These are phyloP conservation scores for Cadophora malorum DNA, from an alignment of 2,329 filamentous ascomycete genomes.

Conservation along the genomic window DNA sequence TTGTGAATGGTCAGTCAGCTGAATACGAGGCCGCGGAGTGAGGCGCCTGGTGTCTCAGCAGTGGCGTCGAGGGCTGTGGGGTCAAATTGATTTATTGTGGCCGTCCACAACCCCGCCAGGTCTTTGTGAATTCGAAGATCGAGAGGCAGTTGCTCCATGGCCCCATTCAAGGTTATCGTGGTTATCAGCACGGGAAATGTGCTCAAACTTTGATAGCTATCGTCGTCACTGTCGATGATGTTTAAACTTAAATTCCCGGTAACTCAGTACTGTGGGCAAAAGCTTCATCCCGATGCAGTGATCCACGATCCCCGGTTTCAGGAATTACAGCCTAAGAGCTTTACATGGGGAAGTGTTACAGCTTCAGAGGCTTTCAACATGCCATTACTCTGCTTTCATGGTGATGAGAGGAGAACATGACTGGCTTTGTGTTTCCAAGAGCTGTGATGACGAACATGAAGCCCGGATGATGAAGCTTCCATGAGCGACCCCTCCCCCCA, in stretches of 20 bases:
- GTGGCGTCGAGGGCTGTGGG: slow-evolving; percentile 19
- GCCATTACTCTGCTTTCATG: not conserved
- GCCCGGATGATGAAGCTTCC: slow-evolving; percentile 7
- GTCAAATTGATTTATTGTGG: slow-evolving; percentile 1
- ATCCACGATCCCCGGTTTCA: slow-evolving; percentile 22
- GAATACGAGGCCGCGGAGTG: slow-evolving; percentile 29
- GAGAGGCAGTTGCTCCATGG: not conserved
- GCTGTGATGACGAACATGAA: slow-evolving; percentile 10
- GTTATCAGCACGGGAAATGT: not conserved
- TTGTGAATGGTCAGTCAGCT: slow-evolving; percentile 11
- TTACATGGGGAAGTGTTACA: slow-evolving; percentile 21
- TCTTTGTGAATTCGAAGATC: slow-evolving; percentile 3
- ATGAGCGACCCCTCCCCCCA: not conserved
- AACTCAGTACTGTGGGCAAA: not conserved
- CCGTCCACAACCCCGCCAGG: slow-evolving; percentile 1
- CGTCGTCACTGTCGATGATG: slow-evolving; percentile 8
- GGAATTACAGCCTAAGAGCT: slow-evolving; percentile 21
- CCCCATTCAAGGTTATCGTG: not conserved
- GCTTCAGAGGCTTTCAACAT: slow-evolving; percentile 15
- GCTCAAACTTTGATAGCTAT: not conserved
- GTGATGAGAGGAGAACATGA: not conserved
- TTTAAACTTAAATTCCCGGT: slow-evolving; percentile 14
- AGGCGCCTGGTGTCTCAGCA: slow-evolving; percentile 31
- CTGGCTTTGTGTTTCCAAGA: slow-evolving; percentile 4
- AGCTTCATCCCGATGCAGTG: not conserved